Percentiles rank a stretch among this genome's conserved stretches.
phyloP scores from a whole-genome alignment of 495 filamentous ascomycete species.

The Hypoxylon lienhwacheense region DNA sequence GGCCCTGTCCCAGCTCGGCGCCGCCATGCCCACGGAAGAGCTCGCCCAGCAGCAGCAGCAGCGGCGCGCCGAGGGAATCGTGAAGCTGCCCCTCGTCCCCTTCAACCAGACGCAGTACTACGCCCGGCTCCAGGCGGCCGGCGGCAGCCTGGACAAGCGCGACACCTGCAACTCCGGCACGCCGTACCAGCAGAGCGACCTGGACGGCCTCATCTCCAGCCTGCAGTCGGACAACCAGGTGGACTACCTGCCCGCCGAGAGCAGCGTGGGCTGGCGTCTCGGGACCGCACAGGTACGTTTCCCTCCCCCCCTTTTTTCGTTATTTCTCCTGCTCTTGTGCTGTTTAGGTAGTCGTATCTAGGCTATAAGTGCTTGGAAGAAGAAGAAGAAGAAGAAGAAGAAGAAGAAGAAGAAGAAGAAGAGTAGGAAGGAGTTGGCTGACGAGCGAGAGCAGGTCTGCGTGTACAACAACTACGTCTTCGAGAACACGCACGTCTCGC shows the following conservation, averaged over 20 bases:
- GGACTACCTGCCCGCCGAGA: slow-evolving; percentile 1
- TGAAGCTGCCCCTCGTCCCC: not conserved
- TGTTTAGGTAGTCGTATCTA: too few relatives aligned
- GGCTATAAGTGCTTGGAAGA: too few relatives aligned
- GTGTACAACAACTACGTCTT: slow-evolving; percentile 8
- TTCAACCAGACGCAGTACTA: slow-evolving; percentile 6
- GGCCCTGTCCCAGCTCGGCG: not conserved
- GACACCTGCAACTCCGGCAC: not conserved
- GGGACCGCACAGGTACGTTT: slow-evolving; percentile 3
- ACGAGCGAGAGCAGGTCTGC: slow-evolving; percentile 2
- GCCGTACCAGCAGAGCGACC: slow-evolving; percentile 7
- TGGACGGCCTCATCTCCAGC: slow-evolving; percentile 4
- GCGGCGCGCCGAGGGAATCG: not conserved
- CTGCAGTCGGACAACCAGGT: not conserved
- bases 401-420: too few relatives aligned
- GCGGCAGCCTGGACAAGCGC: not conserved
- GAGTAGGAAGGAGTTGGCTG: too few relatives aligned
- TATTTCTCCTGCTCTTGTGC: too few relatives aligned
- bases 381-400: too few relatives aligned
- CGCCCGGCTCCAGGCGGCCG: slow-evolving; percentile 1
- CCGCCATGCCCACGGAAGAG: slow-evolving; percentile 1
- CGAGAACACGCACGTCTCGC: slow-evolving; percentile 11
- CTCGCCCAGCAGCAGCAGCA: too few relatives aligned
- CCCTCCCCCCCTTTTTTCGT: not conserved
- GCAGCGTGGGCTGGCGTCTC: not conserved